Evolutionary conservation across 2,329 filamentous ascomycete genomes (phyloP), one percentile per base, ranked within the genome.

Genomic region (Penicillium brevicompactum): DNA sequence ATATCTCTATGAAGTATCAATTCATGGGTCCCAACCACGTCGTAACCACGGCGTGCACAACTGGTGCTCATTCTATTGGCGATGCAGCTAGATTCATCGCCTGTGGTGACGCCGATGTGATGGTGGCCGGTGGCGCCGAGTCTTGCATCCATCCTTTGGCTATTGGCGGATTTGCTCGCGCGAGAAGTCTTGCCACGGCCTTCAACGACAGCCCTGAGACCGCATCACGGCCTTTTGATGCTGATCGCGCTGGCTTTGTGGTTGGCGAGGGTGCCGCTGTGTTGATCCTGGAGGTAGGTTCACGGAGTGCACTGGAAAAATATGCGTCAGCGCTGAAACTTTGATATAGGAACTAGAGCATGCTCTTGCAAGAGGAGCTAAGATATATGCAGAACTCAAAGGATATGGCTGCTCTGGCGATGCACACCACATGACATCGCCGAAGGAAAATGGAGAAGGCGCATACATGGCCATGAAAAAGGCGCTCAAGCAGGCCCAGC

Each of bases 101-200:
- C n/a, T 87, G 87, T 68, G 92, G 92, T 6, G 93, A 97, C 70
- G 93, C 93, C 44, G 84, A 96, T 72, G 88, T 97, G 51, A 97
- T 99, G 92, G 77, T 99, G 8, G 92, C 94, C n/a, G 94, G 94
- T 41, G 93, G 93, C 27, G 86, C 93, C 8, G 94, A 99, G 74
- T 92, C 93, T 0, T 99, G 94, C 72, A 93, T 99, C 53, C 93
- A 99, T 70, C 94, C 94, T 9, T 81, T 99, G 42, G 90, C 93
- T 1, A 89, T 97, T 63, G 91, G 92, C 6, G 94, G 93, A 6
- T 99, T 99, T 68, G 89, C 91, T 22, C 84, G 92, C 58, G 91
- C 92, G 1, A 85, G 93, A 56, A 97, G 92, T 49, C 78, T 99
- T 34, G 88, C 91, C 6, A 96, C 91, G 0, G 83, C 81, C 3